Conservation (phyloP, 164 flowering plant genomes). For the Stephania cephalantha region DNA sequence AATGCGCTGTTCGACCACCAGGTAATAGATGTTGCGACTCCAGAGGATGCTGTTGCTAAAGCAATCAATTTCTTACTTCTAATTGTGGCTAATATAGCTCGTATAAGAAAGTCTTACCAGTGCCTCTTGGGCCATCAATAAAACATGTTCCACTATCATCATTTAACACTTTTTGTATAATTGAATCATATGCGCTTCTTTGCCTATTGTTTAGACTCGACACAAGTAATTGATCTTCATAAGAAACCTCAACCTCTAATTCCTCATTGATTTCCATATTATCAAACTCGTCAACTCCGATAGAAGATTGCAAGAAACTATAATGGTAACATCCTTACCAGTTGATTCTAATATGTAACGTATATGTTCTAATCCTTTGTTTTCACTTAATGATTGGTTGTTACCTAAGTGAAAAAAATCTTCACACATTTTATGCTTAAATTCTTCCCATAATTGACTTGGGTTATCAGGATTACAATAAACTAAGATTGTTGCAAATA, state of each 20-base stretch:
- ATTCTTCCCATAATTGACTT: not conserved
- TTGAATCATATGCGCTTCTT: not conserved
- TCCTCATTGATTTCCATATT: not conserved
- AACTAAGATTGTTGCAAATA: not conserved
- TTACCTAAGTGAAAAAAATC: not conserved
- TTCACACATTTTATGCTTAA: not conserved
- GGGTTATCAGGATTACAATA: not conserved
- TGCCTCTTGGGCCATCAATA: slow-evolving; percentile 4
- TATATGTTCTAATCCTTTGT: not conserved
- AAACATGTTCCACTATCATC: not conserved
- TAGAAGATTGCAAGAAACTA: not conserved
- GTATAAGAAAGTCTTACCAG: not conserved
- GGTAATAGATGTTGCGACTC: not conserved
- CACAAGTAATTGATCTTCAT: not conserved
- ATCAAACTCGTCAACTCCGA: not conserved
- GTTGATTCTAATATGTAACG: not conserved
- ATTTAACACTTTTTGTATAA: not conserved
- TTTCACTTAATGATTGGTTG: not conserved
- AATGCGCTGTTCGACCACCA: not conserved
- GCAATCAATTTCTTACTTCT: not conserved
- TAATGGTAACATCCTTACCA: not conserved
- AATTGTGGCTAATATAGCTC: not conserved
- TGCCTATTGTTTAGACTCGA: not conserved
- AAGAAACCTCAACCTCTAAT: not conserved
- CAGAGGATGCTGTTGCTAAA: not conserved